These are phyloP conservation scores for Aspergillus amoenus DNA, from an alignment of 2,329 filamentous ascomycete genomes.

Conservation along the genomic window DNA sequence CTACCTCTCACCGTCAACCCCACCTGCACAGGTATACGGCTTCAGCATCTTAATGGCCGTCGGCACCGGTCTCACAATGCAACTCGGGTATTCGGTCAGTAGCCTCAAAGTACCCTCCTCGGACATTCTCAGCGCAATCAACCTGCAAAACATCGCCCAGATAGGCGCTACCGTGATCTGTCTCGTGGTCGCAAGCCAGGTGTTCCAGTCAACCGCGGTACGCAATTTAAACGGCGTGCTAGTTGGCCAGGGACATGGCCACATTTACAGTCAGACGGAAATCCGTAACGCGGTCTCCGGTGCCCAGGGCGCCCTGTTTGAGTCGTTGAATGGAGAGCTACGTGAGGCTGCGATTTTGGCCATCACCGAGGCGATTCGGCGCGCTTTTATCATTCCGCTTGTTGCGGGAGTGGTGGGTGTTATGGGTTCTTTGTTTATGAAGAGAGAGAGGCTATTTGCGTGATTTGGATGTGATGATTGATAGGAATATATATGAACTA, in stretches of 20 bases:
- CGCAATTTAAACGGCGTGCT: constrained; percentile 28
- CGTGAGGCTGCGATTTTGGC: constrained; percentile 29
- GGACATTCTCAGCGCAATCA: constrained; percentile 11
- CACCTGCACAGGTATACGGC: constrained; percentile 13
- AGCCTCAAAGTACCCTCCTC: constrained; percentile 15
- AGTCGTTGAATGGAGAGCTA: constrained; percentile 23
- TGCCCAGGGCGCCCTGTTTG: constrained; percentile 33
- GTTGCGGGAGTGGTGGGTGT: not conserved
- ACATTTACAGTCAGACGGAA: constrained; percentile 26
- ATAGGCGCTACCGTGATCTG: constrained; percentile 17
- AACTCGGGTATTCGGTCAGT: constrained; percentile 20
- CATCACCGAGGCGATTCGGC: constrained; percentile 20
- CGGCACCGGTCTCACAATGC: constrained; percentile 20
- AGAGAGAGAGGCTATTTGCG: not conserved
- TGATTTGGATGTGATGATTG: not conserved
- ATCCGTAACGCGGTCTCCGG: constrained; percentile 35
- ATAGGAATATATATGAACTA: too few relatives aligned
- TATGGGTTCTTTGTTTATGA: not conserved
- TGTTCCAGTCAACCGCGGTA: constrained; percentile 18
- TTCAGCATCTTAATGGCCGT: constrained; percentile 19
- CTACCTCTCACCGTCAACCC: constrained; percentile 8
- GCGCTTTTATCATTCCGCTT: too few relatives aligned
- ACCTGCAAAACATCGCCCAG: constrained; percentile 20
- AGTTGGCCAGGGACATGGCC: constrained; percentile 18
- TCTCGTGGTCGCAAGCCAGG: constrained; percentile 18